phyloP scores from a whole-genome alignment of 2,329 filamentous ascomycete genomes.

The Sordariomycetes sp. region DNA sequence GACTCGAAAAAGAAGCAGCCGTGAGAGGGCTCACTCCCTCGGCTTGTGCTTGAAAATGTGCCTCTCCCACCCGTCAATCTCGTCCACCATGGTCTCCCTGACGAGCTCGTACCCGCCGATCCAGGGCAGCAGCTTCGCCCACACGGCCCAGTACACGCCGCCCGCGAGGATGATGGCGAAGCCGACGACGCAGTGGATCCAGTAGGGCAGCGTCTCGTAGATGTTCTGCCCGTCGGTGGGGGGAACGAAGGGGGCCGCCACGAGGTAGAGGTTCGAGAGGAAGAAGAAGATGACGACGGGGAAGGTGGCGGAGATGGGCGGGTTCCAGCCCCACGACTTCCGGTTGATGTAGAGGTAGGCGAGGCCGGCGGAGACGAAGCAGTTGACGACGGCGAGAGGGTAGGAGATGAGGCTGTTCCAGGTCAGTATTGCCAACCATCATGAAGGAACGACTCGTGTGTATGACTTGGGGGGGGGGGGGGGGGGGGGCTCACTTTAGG shows the following conservation, averaged over 20 bases:
- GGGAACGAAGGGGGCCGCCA: slow-evolving; percentile 44
- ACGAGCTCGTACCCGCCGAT: slow-evolving; percentile 41
- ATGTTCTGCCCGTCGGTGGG: slow-evolving; percentile 36
- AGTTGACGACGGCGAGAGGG: slow-evolving; percentile 44
- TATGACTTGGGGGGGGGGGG: background rate
- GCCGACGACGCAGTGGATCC: slow-evolving; percentile 42
- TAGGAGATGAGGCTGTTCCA: slow-evolving; percentile 44
- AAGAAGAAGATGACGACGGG: slow-evolving; percentile 45
- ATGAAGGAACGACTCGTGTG: background rate
- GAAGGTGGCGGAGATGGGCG: slow-evolving; percentile 38
- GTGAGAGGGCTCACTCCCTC: background rate
- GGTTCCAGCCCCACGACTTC: slow-evolving; percentile 33
- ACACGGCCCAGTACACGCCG: slow-evolving; percentile 41
- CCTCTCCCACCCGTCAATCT: slow-evolving; percentile 49
- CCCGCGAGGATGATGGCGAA: slow-evolving; percentile 38
- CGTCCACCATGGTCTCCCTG: slow-evolving; percentile 37
- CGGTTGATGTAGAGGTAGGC: slow-evolving; percentile 38
- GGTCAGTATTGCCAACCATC: background rate
- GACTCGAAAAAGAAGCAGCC: background rate
- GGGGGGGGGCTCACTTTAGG: slow-evolving; percentile 29
- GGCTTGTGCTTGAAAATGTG: slow-evolving; percentile 36
- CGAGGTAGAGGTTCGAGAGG: slow-evolving; percentile 46
- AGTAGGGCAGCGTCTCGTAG: slow-evolving; percentile 41
- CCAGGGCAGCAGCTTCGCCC: slow-evolving; percentile 37
- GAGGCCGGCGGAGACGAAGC: slow-evolving; percentile 38